Evolutionary conservation across 2,329 filamentous ascomycete species (phyloP), one percentile per base, ranked within the genome.

Genomic region (Drechmeria coniospora): DNA sequence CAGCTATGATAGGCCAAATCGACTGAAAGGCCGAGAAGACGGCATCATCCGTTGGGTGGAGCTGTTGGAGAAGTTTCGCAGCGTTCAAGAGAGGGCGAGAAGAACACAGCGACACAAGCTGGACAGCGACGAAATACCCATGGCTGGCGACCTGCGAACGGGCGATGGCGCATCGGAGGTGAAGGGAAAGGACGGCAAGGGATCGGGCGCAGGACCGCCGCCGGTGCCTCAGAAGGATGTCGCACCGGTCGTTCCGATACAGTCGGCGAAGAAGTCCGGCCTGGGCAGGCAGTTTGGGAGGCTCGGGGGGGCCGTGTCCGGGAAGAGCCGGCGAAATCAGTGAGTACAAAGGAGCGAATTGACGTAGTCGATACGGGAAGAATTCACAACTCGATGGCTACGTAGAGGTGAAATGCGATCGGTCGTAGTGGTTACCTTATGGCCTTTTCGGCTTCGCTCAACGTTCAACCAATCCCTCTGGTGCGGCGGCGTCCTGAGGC

Each of bases 1-100:
- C 32, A 66, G 58, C 38, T 82, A 77, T 50, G 78, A 84, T 42
- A 65, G 79, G 33, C 66, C 76, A 18, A 87, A 80, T 40, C 67
- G 84, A 34, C 64, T 94, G 65, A 94, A 70, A 50, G 73, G 69
- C 26, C 68, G 86, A 30, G 82, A 92, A 38, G 86, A 94, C 30
- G 73, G 71, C 29, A 75, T 73, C 19, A 92, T 98, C 41, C 77
- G 79, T 30, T 98, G 90, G 90, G 72, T 69, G 3, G 90, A 98
- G 42, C 64, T 98, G 20, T 66, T 98, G 5, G 90, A 98, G 38
- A 93, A 94, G 47, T 98, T 98, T 56, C 80, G 81, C 39, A 72
- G 67, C 28, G 87, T 92, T 2, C 90, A 98, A 46, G 90, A 98
- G 40, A 74, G 73, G 34, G 79, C 86, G 5, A 69, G 84, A 30